These are phyloP conservation scores for Meyerozyma sp. DNA, from an alignment of 1,139 yeast species.

Conservation along the genomic window DNA sequence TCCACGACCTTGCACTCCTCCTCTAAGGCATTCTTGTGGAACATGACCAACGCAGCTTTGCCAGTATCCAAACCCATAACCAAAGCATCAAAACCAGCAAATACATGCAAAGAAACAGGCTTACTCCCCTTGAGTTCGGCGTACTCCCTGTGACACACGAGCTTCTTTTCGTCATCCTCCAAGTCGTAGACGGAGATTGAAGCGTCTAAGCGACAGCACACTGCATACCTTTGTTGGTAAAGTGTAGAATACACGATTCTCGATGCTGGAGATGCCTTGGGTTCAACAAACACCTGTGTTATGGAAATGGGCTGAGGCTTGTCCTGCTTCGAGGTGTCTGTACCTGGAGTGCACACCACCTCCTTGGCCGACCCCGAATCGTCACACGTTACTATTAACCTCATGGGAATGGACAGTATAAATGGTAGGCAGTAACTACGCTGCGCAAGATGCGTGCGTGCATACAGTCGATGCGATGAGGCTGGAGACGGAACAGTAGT, in stretches of 20 bases:
- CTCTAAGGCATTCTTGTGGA: conserved; percentile 16
- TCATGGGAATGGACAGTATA: conserved; percentile 28
- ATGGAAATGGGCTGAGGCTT: conserved; percentile 51
- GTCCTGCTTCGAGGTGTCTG: conserved; percentile 63
- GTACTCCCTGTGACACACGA: conserved; percentile 13
- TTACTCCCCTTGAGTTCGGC: conserved; percentile 15
- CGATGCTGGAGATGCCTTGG: conserved; percentile 20
- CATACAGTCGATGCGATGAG: neutral
- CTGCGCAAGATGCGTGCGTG: neutral
- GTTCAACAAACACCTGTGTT: conserved; percentile 33
- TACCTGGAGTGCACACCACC: conserved; percentile 51
- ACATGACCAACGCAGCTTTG: conserved; percentile 36
- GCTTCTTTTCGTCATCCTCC: conserved; percentile 10
- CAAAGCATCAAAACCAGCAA: conserved; percentile 25
- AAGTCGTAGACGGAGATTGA: conserved; percentile 32
- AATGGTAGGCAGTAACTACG: neutral
- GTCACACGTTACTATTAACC: conserved; percentile 47
- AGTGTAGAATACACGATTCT: conserved; percentile 23
- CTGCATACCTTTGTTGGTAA: conserved; percentile 28
- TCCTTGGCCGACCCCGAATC: conserved; percentile 57
- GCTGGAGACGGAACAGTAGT: neutral
- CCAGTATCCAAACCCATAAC: conserved; percentile 47
- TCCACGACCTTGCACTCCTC: conserved; percentile 22
- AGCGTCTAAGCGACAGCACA: conserved; percentile 43
- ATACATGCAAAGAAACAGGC: conserved; percentile 28